These are phyloP conservation scores for Arthrobotrys pseudoclavata DNA, from an alignment of 2,329 filamentous ascomycete species.

Conservation along the genomic window DNA sequence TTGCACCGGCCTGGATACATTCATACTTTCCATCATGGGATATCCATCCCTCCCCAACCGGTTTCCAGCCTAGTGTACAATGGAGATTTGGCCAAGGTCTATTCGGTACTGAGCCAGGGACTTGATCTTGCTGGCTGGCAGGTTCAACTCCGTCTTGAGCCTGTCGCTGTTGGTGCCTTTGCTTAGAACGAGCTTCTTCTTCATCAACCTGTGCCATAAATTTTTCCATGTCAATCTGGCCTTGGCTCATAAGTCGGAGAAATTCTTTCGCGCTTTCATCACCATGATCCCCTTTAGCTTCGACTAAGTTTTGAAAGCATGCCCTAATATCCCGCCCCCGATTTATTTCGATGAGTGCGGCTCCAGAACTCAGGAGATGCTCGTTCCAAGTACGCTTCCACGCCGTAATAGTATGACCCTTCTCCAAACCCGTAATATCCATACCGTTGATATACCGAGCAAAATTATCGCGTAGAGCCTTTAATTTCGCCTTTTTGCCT, in stretches of 20 bases:
- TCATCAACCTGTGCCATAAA: constrained; percentile 21
- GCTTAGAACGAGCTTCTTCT: constrained; percentile 5
- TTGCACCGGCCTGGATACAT: constrained; percentile 33
- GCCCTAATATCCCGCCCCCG: not conserved
- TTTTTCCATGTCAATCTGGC: constrained; percentile 6
- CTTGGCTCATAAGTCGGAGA: not conserved
- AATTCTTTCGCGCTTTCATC: not conserved
- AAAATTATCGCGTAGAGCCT: not conserved
- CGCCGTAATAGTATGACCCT: not conserved
- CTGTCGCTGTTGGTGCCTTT: not conserved
- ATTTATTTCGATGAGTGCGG: not conserved
- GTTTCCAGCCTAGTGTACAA: constrained; percentile 22
- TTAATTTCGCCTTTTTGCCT: not conserved
- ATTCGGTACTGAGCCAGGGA: not conserved
- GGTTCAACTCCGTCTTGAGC: not conserved
- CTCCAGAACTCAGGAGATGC: not conserved
- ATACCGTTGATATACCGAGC: not conserved
- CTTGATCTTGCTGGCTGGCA: not conserved
- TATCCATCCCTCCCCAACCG: constrained; percentile 33
- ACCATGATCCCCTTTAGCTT: not conserved
- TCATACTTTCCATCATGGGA: constrained; percentile 29
- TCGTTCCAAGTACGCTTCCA: constrained; percentile 3
- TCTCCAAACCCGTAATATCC: constrained; percentile 9
- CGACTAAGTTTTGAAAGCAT: not conserved
- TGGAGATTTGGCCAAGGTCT: constrained; percentile 15